phyloP scores from a whole-genome alignment of 495 filamentous ascomycete species.

The Talaromyces borbonicus region DNA sequence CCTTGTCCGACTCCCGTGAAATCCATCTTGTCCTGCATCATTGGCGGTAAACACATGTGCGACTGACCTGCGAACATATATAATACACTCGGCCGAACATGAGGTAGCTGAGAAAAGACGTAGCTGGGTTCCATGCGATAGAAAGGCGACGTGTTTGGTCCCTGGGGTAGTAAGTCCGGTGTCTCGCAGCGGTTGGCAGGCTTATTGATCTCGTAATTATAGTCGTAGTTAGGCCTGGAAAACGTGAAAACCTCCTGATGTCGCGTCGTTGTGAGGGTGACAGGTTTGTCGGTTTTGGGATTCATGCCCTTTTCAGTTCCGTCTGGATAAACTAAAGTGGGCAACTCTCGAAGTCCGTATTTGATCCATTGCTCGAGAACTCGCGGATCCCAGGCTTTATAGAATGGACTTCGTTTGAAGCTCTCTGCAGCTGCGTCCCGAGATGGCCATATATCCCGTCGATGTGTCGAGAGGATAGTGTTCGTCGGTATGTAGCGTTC shows the following conservation, averaged over 20 bases:
- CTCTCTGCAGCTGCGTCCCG: conserved; percentile 48
- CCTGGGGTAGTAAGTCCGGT: conserved; percentile 34
- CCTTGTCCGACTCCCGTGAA: conserved; percentile 38
- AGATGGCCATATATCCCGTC: conserved; percentile 64
- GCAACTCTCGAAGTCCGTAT: conserved; percentile 55
- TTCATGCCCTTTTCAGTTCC: conserved; percentile 7
- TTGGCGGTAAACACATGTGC: conserved; percentile 45
- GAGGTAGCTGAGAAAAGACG: conserved; percentile 54
- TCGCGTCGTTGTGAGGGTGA: conserved; percentile 49
- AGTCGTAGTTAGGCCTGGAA: conserved; percentile 42
- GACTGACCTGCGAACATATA: conserved; percentile 70
- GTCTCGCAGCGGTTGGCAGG: conserved; percentile 33
- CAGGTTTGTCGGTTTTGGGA: conserved; percentile 22
- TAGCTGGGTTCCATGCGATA: conserved; percentile 62
- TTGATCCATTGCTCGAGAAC: conserved; percentile 55
- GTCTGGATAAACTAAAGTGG: conserved; percentile 47
- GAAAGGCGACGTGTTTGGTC: conserved; percentile 46
- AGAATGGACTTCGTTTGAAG: conserved; percentile 56
- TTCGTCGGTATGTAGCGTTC: conserved; percentile 14
- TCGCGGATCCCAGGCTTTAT: conserved; percentile 63
- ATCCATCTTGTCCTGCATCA: conserved; percentile 35
- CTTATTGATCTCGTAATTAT: conserved; percentile 22
- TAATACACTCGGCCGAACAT: conserved; percentile 66
- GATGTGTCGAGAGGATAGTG: conserved; percentile 47
- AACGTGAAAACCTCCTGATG: conserved; percentile 57